phyloP scores from a whole-genome alignment of 768 basidiomycete genomes.

The Boletus pseudo-olivaceus region DNA sequence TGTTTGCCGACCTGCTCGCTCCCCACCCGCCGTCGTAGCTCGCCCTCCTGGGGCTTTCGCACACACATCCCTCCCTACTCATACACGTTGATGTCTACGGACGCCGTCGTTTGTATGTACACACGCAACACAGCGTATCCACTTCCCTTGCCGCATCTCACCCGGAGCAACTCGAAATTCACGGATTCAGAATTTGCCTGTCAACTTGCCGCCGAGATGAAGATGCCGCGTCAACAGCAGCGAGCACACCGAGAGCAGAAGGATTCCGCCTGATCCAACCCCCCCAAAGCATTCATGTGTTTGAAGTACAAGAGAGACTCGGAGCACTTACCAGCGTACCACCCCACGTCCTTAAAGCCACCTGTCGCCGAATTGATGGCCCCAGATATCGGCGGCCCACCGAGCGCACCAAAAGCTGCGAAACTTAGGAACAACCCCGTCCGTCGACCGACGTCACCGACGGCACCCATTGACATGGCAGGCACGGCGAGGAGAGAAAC shows the following conservation, averaged over 20 bases:
- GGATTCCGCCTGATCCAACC: constrained; percentile 29
- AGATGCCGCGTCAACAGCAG: constrained; percentile 40
- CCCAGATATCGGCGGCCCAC: constrained; percentile 72
- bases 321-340: constrained; percentile 38
- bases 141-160: too few relatives aligned
- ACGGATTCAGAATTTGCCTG: constrained; percentile 38
- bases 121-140: too few relatives aligned
- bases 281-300: neutral
- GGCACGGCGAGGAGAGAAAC: constrained; percentile 55
- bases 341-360: constrained; percentile 36
- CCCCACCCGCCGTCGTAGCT: too few relatives aligned
- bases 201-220: constrained; percentile 35
- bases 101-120: too few relatives aligned
- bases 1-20: too few relatives aligned
- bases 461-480: constrained; percentile 56
- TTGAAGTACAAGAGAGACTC: neutral
- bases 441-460: constrained; percentile 60
- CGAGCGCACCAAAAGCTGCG: constrained; percentile 57
- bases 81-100: too few relatives aligned
- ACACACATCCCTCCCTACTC: too few relatives aligned
- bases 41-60: too few relatives aligned
- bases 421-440: constrained; percentile 63
- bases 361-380: constrained; percentile 55
- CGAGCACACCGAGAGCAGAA: constrained; percentile 41
- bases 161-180: too few relatives aligned